Percentiles rank a stretch among this genome's conserved stretches.
Evolutionary conservation across 148 eudicot genomes (phyloP).

Genomic region (Heliamphora exappendiculata): DNA sequence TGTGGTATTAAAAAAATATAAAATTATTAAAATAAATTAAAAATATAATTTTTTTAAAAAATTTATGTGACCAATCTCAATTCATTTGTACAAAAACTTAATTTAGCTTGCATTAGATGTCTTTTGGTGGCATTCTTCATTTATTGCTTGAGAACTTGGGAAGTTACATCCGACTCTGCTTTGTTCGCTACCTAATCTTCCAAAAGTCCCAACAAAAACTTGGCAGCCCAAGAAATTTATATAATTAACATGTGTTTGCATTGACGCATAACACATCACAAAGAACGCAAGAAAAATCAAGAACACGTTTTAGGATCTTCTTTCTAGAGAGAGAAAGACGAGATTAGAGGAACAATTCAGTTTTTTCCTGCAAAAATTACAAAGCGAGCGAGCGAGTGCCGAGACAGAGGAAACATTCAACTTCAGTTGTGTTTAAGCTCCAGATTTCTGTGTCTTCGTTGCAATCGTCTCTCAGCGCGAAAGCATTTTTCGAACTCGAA

Average conservation of each 20-base stretch:
- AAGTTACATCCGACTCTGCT: neutral
- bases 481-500: neutral
- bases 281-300: neutral
- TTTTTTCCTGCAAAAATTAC: neutral
- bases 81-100: too few relatives aligned
- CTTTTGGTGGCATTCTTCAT: too few relatives aligned
- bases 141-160: neutral
- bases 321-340: slow-evolving; percentile 13
- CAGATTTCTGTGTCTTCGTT: slow-evolving; percentile 7
- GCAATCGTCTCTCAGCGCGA: neutral
- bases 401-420: neutral
- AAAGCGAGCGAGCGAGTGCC: neutral
- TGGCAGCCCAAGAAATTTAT: neutral
- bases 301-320: neutral
- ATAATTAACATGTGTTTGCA: neutral
- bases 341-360: neutral
- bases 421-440: slow-evolving; percentile 21
- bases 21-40: too few relatives aligned
- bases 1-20: too few relatives aligned
- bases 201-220: neutral
- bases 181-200: too few relatives aligned
- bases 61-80: too few relatives aligned
- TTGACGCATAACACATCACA: neutral
- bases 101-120: too few relatives aligned
- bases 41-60: too few relatives aligned